Evolutionary conservation across 1,284 basidiomycete genomes (phyloP), one percentile per base, ranked within the genome.

Genomic region (Sanghuangporus sanghuang): DNA sequence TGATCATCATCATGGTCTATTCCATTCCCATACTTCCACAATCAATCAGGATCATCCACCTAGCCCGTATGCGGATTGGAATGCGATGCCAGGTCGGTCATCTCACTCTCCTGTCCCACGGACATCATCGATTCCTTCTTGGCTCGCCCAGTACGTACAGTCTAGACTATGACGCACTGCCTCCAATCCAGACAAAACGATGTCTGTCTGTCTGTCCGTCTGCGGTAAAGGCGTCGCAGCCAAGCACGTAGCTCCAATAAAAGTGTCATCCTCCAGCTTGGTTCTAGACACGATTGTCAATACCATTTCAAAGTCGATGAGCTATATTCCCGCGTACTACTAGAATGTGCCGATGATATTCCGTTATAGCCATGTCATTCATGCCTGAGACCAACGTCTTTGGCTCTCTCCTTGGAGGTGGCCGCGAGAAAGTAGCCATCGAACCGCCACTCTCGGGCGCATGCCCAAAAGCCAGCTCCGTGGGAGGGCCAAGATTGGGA

Each of bases 341-440:
- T n/a, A n/a, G n/a, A n/a, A 39, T 16, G 6, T 27, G 32, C 5
- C 58, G 58, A 35, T 21, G 35, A 12, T n/a, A 12, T 16, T 40
- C 44, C 23, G 38, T 12, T 27, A 61, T 46, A 39, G 42, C 39
- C 60, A 55, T 40, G 21, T 61, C 52, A 11, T 38, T 56, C 16
- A 53, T 59, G 35, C 44, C 62, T 21, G 44, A 21, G 4, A 50
- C 62, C 27, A 59, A 38, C 23, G 49, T 50, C 48, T 27, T 40
- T 14, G 18, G 38, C n/a, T 59, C 48, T 23, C 56, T 53, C 39
- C 38, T 59, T 9, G 74, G 73, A 16, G 74, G 76, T 2, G 74
- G 74, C 23, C 75, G 74, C 55, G 74, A 77, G 53, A 76, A 75
- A 12, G 69, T 76, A 1, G 64, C 32, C 44, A 49, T 39, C 40